Evolutionary conservation across 1,284 basidiomycete species (phyloP), one percentile per base, ranked within the genome.

Genomic region (Mrakiaceae sp.): DNA sequence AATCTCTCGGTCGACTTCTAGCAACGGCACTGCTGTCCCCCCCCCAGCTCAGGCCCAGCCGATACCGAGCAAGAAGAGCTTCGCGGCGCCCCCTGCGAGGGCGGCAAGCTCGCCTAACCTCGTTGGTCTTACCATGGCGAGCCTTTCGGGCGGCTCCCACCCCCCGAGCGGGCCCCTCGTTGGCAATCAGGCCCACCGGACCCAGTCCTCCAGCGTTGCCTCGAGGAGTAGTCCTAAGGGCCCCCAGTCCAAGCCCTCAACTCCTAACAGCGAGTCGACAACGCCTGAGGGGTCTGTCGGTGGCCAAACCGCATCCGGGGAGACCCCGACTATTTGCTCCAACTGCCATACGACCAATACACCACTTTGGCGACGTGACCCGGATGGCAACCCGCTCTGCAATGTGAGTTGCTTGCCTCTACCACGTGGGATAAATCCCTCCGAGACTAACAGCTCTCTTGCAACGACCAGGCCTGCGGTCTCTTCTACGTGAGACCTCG

Each of bases 321-420:
- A 88, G 64, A 73, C 81, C 5, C 87, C 87, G 4, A 97, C 91
- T 1, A 80, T 88, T 43, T 97, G 93, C 75, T 92, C 88, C 10
- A 97, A 97, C 74, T 97, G 93, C 76, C 85, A 90, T 72, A 97
- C 94, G 62, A 95, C 90, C 44, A 97, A 92, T 74, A 97, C 93
- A 52, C 93, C 93, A 1, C 78, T 97, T 63, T 97, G 93, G 93
- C 83, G 93, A 74, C 81, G 94, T 70, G 92, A 97, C 78, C 90
- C 92, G 0, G 92, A 97, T 69, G 93, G 93, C 40, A 90, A 95
- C 74, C 93, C 93, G 47, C 77, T 97, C 66, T 97, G 91, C 85
- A 78, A 80, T 81, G 79, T 63, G 69, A 66, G 66, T 64, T 70
- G 44, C 65, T 58, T 50, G 39, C 69, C 64, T 60, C 58, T 27